Conservation (phyloP, 1,284 basidiomycete genomes). For the Ustilago crameri region DNA sequence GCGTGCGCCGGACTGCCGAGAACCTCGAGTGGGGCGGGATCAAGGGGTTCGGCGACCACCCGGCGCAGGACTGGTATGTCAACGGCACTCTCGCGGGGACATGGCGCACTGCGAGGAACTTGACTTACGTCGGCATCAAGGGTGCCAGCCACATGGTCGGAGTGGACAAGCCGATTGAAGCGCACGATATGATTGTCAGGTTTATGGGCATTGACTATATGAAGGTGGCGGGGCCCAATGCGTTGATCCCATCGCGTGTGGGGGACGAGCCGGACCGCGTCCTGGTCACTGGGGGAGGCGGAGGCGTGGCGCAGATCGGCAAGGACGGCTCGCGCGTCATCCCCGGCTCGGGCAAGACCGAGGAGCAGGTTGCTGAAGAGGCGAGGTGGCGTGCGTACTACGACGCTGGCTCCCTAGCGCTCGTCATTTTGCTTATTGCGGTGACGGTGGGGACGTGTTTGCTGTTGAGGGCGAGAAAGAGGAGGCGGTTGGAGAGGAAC, state of each 20-base stretch:
- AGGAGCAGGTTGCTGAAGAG: slow-evolving; percentile 63
- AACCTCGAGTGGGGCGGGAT: slow-evolving; percentile 84
- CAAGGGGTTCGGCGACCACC: slow-evolving; percentile 72
- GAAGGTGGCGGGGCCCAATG: slow-evolving; percentile 78
- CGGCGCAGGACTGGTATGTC: slow-evolving; percentile 77
- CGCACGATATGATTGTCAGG: slow-evolving; percentile 91
- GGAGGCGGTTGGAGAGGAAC: slow-evolving; percentile 24
- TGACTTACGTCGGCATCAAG: slow-evolving; percentile 88
- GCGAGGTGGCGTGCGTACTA: slow-evolving; percentile 62
- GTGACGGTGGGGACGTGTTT: slow-evolving; percentile 78
- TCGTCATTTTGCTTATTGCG: slow-evolving; percentile 81
- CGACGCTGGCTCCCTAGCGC: slow-evolving; percentile 86
- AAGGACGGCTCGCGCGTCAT: slow-evolving; percentile 65
- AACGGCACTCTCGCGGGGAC: slow-evolving; percentile 82
- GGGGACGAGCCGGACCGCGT: slow-evolving; percentile 75
- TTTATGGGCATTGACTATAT: slow-evolving; percentile 78
- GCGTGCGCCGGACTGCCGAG: slow-evolving; percentile 85
- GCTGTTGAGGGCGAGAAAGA: slow-evolving; percentile 76
- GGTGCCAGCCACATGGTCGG: slow-evolving; percentile 78
- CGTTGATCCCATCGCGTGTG: slow-evolving; percentile 78
- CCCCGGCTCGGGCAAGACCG: slow-evolving; percentile 70
- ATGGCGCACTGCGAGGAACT: slow-evolving; percentile 86
- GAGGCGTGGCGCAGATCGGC: slow-evolving; percentile 29
- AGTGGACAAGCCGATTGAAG: slow-evolving; percentile 85
- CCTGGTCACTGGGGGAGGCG: slow-evolving; percentile 52